A percentile compares a stretch with the other conserved stretches of the same genome.
Evolutionary conservation across 2,329 filamentous ascomycete species (phyloP).

Genomic region (Chalaropsis thielavioides): DNA sequence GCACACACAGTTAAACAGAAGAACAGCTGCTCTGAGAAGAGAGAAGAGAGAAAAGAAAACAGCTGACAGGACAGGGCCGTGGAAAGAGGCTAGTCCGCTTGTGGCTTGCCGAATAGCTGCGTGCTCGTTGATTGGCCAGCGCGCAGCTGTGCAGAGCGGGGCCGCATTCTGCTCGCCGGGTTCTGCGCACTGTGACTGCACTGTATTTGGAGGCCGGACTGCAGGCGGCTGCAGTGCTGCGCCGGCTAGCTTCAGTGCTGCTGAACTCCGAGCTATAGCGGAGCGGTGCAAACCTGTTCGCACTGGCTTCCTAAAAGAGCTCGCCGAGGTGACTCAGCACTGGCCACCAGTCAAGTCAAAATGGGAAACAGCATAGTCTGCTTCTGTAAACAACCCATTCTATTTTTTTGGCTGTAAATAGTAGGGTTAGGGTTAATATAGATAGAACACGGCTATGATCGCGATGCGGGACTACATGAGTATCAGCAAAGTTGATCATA

Average conservation of each 20-base stretch:
- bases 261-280: no score
- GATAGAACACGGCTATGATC: no score
- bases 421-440: neutral
- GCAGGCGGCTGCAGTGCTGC: neutral
- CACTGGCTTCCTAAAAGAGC: conserved; percentile 9
- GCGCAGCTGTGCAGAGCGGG: neutral
- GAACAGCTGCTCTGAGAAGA: neutral
- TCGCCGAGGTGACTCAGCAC: conserved; percentile 16
- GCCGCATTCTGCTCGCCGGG: neutral
- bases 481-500: no score
- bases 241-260: neutral
- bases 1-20: no score
- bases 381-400: no score
- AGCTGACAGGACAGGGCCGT: neutral
- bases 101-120: conserved; percentile 14
- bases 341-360: neutral
- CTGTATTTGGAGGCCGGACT: neutral
- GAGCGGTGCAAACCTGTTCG: neutral
- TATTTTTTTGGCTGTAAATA: neutral
- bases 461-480: no score
- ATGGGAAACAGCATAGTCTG: no score
- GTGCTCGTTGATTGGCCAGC: conserved; percentile 10
- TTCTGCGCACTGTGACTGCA: neutral
- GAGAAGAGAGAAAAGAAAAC: neutral
- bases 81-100: conserved; percentile 18